These are phyloP conservation scores for Calonectria naviculata DNA, from an alignment of 2,329 filamentous ascomycete species.

Conservation along the genomic window DNA sequence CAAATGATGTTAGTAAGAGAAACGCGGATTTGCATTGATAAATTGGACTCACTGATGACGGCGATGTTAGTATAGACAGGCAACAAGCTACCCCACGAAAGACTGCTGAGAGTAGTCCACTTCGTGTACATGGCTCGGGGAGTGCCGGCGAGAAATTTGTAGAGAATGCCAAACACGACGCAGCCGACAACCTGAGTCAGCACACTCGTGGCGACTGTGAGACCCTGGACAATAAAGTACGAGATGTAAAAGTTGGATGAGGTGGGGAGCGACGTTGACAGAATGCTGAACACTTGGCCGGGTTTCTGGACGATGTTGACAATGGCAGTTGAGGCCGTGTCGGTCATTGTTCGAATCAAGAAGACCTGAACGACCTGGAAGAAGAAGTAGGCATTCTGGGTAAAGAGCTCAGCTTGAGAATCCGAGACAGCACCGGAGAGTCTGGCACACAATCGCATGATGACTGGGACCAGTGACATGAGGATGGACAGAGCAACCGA, in stretches of 20 bases:
- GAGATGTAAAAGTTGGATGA: slow-evolving; percentile 94
- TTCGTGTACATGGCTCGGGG: slow-evolving; percentile 82
- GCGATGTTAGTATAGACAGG: slow-evolving; percentile 81
- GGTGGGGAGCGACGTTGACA: slow-evolving; percentile 80
- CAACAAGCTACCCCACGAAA: slow-evolving; percentile 83
- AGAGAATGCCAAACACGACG: slow-evolving; percentile 74
- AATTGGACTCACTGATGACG: slow-evolving; percentile 67
- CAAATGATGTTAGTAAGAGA: slow-evolving; percentile 29
- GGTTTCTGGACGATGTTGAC: slow-evolving; percentile 73
- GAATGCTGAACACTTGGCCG: slow-evolving; percentile 66
- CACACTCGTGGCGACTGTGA: slow-evolving; percentile 79
- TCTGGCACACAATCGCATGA: slow-evolving; percentile 77
- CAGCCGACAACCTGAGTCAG: slow-evolving; percentile 76
- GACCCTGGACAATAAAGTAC: slow-evolving; percentile 88
- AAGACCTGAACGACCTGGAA: slow-evolving; percentile 97
- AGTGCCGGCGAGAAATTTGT: slow-evolving; percentile 78
- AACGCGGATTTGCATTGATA: not conserved
- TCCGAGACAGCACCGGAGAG: slow-evolving; percentile 82
- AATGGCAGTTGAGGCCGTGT: slow-evolving; percentile 78
- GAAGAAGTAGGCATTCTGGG: slow-evolving; percentile 91
- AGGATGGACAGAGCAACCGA: slow-evolving; percentile 82
- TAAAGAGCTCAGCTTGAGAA: slow-evolving; percentile 86
- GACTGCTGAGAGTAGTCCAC: slow-evolving; percentile 74
- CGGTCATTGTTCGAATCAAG: slow-evolving; percentile 84
- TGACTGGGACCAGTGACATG: slow-evolving; percentile 81